Base-by-base conservation (phyloP, 495 filamentous ascomycete genomes). In the Neurospora sp. region DNA sequence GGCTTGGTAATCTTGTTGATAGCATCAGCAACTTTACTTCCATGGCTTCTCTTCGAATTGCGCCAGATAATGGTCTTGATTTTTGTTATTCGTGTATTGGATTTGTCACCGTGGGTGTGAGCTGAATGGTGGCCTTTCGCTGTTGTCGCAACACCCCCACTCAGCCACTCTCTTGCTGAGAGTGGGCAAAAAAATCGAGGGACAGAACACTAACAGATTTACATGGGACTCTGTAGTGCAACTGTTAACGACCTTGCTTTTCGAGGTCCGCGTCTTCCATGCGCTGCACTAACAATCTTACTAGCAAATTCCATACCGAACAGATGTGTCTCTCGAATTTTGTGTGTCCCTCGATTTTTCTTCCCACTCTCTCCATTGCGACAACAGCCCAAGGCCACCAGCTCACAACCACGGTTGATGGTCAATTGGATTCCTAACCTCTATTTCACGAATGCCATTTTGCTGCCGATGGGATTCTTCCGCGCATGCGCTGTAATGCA, bases 141-240 rank as follows among this genome's bases (percentile, higher is more conserved):
- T 18, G 41, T 44, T 44, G 16, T n/a, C 41, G 5, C 14, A 41
- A 14, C 4, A 41, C 41, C 41, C 5, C n/a, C n/a, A n/a, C n/a
- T n/a, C n/a, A n/a, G n/a, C n/a, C n/a, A 18, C n/a, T 44, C 16
- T 18, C 16, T 44, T 44, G n/a, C n/a, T 11, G 39, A 6, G 23
- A 4, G 6, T 18, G 12, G 54, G 6, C 23, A 31, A 62, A 62
- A 16, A 1, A 8, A 7, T 3, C 0, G 1, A 62, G 12, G 2
- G 14, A 35, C 3, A 9, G 54, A 7, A 37, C 0, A 8, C 23
- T 62, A 62, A 35, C 54, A 62, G 12, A 14, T 1, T 54, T 27
- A 7, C 3, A 0, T 0, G 27, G 3, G 12, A 4, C 2, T 31
- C 14, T 8, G 0, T 4, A 7, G 27, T 35, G 4, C 4, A 31